Conservation (phyloP, 2,329 filamentous ascomycete species). For the Phialocephala subalpina region DNA sequence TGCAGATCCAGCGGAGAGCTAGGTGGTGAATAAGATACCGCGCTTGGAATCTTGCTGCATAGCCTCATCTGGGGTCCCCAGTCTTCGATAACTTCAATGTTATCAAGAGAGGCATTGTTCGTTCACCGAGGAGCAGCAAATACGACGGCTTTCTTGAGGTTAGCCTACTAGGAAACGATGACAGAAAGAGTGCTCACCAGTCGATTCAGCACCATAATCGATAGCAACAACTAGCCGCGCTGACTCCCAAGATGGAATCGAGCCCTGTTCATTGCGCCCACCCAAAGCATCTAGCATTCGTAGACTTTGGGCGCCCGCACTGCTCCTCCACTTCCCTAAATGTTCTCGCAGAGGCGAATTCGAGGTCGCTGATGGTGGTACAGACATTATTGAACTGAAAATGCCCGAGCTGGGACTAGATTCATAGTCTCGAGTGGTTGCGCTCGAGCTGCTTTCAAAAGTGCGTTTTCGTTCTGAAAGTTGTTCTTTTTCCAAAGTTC, state of each 20-base stretch:
- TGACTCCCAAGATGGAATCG: not conserved
- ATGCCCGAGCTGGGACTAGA: too few species aligned
- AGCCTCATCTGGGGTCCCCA: not conserved
- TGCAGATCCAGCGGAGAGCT: not conserved
- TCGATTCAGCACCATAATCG: not conserved
- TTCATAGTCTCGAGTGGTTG: too few species aligned
- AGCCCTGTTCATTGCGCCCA: not conserved
- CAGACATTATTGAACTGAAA: too few species aligned
- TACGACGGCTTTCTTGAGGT: not conserved
- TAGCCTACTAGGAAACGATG: not conserved
- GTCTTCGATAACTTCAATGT: not conserved
- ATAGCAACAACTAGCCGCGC: not conserved
- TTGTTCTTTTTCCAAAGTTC: too few species aligned
- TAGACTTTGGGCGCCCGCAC: not conserved
- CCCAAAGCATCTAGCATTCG: not conserved
- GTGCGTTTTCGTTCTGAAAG: too few species aligned
- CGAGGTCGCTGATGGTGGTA: too few species aligned
- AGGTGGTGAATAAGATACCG: not conserved
- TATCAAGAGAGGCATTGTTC: not conserved
- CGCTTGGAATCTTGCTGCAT: not conserved
- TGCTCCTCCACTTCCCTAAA: too few species aligned
- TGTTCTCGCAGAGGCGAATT: too few species aligned
- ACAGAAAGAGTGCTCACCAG: not conserved
- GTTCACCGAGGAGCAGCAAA: not conserved
- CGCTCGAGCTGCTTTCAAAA: too few species aligned